Percentiles rank a stretch among this genome's conserved stretches.
Evolutionary conservation across 164 flowering plant species (phyloP).

Genomic region (Piper longum): DNA sequence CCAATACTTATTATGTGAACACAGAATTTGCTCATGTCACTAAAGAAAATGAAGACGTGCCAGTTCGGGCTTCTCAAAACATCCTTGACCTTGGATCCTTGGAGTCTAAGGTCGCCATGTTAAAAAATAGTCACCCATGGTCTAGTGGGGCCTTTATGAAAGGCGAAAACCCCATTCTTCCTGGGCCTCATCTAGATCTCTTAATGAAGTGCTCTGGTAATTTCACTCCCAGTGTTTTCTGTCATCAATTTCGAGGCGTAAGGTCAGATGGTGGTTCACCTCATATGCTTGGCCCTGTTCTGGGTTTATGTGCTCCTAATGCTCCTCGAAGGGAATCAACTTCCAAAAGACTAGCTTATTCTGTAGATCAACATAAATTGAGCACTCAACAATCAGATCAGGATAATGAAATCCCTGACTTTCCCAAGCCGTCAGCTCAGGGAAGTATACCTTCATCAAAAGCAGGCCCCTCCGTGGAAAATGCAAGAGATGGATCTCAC

Average conservation of each 20-base stretch:
- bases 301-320: conserved; percentile 91
- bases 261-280: conserved; percentile 18
- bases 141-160: conserved; percentile 25
- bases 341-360: conserved; percentile 19
- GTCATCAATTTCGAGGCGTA: conserved; percentile 20
- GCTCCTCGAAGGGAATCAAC: conserved; percentile 38
- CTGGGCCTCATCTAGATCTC: conserved; percentile 26
- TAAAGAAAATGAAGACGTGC: conserved; percentile 7
- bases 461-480: conserved; percentile 23
- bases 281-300: conserved; percentile 45
- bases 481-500: conserved; percentile 16
- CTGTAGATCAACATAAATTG: conserved; percentile 16
- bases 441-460: conserved; percentile 24
- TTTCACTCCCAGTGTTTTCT: conserved; percentile 17
- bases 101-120: conserved; percentile 18
- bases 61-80: conserved; percentile 21
- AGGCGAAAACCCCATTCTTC: conserved; percentile 13
- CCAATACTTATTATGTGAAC: not conserved
- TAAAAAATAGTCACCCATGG: conserved; percentile 21
- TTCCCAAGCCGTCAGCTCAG: conserved; percentile 47
- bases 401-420: conserved; percentile 33
- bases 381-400: conserved; percentile 24
- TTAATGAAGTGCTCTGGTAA: conserved; percentile 22
- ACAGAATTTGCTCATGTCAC: not conserved
- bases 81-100: conserved; percentile 19